A percentile compares a stretch with the other conserved stretches of the same genome.
Evolutionary conservation across 1,284 basidiomycete species (phyloP).

Genomic region (Moniliophthora roreri): DNA sequence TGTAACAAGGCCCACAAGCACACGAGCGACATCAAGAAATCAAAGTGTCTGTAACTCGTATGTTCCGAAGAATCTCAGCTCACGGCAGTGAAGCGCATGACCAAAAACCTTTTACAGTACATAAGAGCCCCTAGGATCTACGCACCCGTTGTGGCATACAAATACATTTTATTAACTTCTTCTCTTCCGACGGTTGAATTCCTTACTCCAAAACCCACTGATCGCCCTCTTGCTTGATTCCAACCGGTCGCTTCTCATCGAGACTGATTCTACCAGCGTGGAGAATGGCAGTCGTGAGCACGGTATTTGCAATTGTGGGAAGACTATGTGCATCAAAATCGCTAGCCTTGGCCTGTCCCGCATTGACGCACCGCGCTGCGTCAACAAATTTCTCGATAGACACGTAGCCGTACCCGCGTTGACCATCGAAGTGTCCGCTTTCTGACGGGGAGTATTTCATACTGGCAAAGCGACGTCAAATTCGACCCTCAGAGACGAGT

Average conservation of each 20-base stretch:
- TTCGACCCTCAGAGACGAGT: conserved; percentile 5
- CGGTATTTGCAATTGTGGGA: conserved; percentile 87
- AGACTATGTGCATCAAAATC: conserved; percentile 81
- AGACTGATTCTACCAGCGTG: conserved; percentile 87
- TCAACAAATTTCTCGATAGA: conserved; percentile 93
- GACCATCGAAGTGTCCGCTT: conserved; percentile 90
- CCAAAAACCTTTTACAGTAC: no score
- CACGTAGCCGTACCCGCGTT: conserved; percentile 88
- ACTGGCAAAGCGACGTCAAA: conserved; percentile 34
- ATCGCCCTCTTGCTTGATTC: conserved; percentile 66
- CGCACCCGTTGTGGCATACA: background rate
- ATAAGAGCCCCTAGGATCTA: background rate
- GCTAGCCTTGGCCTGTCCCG: conserved; percentile 57
- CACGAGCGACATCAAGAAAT: no score
- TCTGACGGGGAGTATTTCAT: conserved; percentile 94
- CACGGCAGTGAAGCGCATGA: no score
- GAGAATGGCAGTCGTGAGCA: conserved; percentile 89
- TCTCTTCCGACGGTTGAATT: background rate
- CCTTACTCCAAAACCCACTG: conserved; percentile 71
- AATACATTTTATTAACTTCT: conserved; percentile 1
- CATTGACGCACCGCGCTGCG: conserved; percentile 76
- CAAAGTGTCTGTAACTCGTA: no score
- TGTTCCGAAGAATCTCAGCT: no score
- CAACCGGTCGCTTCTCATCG: conserved; percentile 83
- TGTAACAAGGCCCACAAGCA: no score